These are phyloP conservation scores for Kurtzmaniella quercitrusa DNA, from an alignment of 1,139 yeast genomes.

Conservation along the genomic window DNA sequence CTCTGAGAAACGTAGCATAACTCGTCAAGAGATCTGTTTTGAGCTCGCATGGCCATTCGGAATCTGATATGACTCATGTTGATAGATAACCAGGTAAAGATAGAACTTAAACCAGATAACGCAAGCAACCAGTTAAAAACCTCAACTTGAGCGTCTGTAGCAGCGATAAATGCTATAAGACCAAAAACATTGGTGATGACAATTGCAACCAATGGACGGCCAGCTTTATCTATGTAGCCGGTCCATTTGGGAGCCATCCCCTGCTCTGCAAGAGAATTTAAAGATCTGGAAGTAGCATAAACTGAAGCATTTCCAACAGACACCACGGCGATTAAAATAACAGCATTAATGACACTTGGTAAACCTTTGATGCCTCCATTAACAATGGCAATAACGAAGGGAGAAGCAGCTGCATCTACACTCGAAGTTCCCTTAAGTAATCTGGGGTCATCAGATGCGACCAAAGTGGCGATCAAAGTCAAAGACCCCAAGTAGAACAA, in stretches of 20 bases:
- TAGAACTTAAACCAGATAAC: conserved; percentile 33
- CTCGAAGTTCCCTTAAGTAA: conserved; percentile 18
- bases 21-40: conserved; percentile 26
- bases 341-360: conserved; percentile 44
- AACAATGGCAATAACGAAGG: conserved; percentile 50
- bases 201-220: conserved; percentile 42
- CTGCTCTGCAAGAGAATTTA: conserved; percentile 38
- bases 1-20: conserved; percentile 27
- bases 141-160: conserved; percentile 26
- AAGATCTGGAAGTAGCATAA: conserved; percentile 42
- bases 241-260: conserved; percentile 40
- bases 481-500: conserved; percentile 37
- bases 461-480: conserved; percentile 34
- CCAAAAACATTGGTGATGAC: conserved; percentile 33
- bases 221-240: conserved; percentile 37
- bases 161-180: conserved; percentile 37
- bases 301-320: conserved; percentile 45
- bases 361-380: conserved; percentile 48
- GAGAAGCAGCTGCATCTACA: conserved; percentile 46
- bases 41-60: conserved; percentile 27
- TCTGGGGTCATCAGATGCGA: conserved; percentile 28
- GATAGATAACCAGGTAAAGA: conserved; percentile 35
- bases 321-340: conserved; percentile 37
- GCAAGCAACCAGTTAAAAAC: conserved; percentile 35
- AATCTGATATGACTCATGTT: conserved; percentile 31